Conservation (phyloP, 1,139 yeast species). For the Scheffersomyces quercinus region DNA sequence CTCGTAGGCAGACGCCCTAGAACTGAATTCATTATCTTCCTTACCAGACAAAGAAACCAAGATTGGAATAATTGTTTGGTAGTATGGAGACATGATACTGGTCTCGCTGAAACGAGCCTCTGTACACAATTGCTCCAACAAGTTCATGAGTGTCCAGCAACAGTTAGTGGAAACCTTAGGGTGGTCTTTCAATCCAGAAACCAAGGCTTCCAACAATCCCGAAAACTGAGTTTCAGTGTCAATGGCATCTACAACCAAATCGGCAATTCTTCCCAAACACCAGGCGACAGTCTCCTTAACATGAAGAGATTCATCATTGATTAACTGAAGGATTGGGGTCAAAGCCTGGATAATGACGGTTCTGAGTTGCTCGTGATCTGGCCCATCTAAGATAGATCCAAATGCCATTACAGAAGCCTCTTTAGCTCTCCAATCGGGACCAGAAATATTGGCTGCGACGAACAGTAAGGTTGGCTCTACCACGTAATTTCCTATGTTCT, state of each 20-base stretch:
- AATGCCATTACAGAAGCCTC: conserved; percentile 99
- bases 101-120: conserved; percentile 57
- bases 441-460: conserved; percentile 71
- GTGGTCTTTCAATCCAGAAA: conserved; percentile 80
- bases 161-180: conserved; percentile 93
- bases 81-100: conserved; percentile 73
- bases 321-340: conserved; percentile 70
- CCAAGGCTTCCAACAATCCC: conserved; percentile 67
- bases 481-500: conserved; percentile 81
- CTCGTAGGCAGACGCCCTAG: conserved; percentile 96
- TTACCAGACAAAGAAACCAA: conserved; percentile 69
- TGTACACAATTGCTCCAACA: conserved; percentile 76
- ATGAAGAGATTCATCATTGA: conserved; percentile 72
- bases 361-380: conserved; percentile 71
- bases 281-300: conserved; percentile 97
- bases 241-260: conserved; percentile 77
- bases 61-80: conserved; percentile 65
- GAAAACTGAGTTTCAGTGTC: conserved; percentile 66
- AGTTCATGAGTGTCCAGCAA: conserved; percentile 94
- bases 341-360: conserved; percentile 77
- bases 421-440: conserved; percentile 73
- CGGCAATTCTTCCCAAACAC: conserved; percentile 97
- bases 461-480: conserved; percentile 82
- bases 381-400: conserved; percentile 95
- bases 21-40: conserved; percentile 76